A percentile compares a stretch with the other conserved stretches of the same genome.
Evolutionary conservation across 2,329 filamentous ascomycete genomes (phyloP).

Genomic region (Ophiostoma angusticollis): DNA sequence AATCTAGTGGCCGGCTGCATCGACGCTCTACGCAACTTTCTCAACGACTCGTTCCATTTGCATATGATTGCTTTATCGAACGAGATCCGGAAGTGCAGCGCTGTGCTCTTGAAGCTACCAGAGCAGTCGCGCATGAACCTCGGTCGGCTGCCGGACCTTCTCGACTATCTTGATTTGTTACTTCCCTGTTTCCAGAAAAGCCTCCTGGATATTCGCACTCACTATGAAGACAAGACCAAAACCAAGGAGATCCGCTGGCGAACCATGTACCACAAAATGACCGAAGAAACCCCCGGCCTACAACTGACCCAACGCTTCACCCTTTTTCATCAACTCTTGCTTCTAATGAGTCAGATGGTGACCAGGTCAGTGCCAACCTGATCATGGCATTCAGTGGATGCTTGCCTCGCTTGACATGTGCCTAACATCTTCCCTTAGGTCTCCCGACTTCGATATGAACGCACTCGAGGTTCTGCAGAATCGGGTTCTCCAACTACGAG

Average conservation of each 20-base stretch:
- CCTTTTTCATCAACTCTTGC: conserved; percentile 43
- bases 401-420: no score
- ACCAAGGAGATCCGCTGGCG: conserved; percentile 40
- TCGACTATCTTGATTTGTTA: conserved; percentile 43
- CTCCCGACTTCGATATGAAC: conserved; percentile 43
- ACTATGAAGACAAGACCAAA: conserved; percentile 37
- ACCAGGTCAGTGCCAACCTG: conserved; percentile 27
- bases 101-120: conserved; percentile 39
- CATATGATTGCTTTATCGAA: conserved; percentile 35
- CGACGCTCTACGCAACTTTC: conserved; percentile 32
- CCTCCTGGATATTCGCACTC: conserved; percentile 37
- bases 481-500: conserved; percentile 38
- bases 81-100: conserved; percentile 31
- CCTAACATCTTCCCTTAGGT: conserved; percentile 19
- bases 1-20: conserved; percentile 35
- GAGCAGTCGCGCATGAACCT: conserved; percentile 41
- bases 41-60: conserved; percentile 32
- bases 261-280: conserved; percentile 44
- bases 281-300: conserved; percentile 37
- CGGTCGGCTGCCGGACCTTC: conserved; percentile 34
- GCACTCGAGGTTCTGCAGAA: conserved; percentile 35
- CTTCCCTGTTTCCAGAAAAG: conserved; percentile 42
- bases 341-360: conserved; percentile 36
- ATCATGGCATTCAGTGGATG: no score
- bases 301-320: conserved; percentile 39